Evolutionary conservation across 2,329 filamentous ascomycete species (phyloP).

Genomic region (Penicillium occitanis): DNA sequence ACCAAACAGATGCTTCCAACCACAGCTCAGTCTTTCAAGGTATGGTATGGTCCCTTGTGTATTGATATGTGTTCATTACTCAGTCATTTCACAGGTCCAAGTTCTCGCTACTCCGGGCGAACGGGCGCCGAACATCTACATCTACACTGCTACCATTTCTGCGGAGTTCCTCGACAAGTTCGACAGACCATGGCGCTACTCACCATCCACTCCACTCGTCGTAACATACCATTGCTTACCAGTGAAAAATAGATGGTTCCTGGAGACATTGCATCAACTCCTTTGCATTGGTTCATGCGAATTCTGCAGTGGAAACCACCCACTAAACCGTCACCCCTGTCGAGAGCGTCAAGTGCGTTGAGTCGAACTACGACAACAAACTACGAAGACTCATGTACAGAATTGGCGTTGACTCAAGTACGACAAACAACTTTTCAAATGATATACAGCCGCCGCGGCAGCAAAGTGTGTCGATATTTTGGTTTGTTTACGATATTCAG

Average conservation of each 20-base stretch:
- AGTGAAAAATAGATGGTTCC: neutral
- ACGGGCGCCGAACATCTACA: neutral
- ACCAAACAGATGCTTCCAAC: too few relatives aligned
- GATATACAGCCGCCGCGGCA: neutral
- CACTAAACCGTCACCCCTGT: neutral
- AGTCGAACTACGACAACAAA: neutral
- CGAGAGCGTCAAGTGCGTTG: neutral
- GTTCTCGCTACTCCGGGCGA: neutral
- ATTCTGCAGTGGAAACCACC: neutral
- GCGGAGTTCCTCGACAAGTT: neutral
- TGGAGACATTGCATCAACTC: neutral
- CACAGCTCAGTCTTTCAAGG: neutral
- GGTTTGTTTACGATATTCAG: too few relatives aligned
- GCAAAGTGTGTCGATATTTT: too few relatives aligned
- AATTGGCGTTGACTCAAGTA: neutral
- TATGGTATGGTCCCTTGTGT: neutral
- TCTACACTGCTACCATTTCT: neutral
- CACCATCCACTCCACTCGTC: neutral
- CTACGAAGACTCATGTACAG: neutral
- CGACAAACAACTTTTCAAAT: neutral
- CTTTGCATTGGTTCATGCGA: neutral
- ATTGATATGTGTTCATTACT: neutral
- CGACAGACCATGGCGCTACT: neutral
- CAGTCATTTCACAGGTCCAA: neutral
- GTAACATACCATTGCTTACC: neutral